Conservation (phyloP, 352 stramenopile species). For the Ochromonadaceae sp. region DNA sequence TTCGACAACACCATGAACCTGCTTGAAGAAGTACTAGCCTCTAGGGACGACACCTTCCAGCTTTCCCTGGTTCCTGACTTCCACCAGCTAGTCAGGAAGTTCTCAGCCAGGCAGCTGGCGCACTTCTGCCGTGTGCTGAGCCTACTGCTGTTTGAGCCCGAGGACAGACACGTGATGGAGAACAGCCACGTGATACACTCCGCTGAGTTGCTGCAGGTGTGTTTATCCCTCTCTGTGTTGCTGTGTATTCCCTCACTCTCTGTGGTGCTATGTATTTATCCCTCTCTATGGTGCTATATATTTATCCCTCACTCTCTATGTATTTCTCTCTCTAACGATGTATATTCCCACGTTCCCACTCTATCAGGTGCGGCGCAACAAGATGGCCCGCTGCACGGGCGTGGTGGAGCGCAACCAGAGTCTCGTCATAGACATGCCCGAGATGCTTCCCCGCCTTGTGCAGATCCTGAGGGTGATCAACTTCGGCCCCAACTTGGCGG, state of each 20-base stretch:
- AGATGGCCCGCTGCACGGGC: too few relatives aligned
- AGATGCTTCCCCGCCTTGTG: constrained; percentile 28
- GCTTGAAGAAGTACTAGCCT: constrained; percentile 76
- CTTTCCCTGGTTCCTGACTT: constrained; percentile 55
- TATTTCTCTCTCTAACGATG: not conserved
- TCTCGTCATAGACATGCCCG: constrained; percentile 27
- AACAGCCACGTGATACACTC: constrained; percentile 80
- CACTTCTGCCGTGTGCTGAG: constrained; percentile 88
- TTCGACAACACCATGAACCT: constrained; percentile 72
- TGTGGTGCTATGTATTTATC: constrained; percentile 44
- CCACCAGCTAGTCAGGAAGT: constrained; percentile 60
- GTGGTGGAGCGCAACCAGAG: too few relatives aligned
- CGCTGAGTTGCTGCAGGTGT: constrained; percentile 67
- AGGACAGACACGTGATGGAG: constrained; percentile 76
- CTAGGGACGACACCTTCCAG: constrained; percentile 47
- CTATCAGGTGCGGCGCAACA: too few relatives aligned
- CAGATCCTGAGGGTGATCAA: constrained; percentile 39
- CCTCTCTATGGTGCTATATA: constrained; percentile 29
- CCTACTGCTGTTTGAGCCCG: constrained; percentile 81
- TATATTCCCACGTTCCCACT: too few relatives aligned
- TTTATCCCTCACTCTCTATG: not conserved
- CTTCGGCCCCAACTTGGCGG: constrained; percentile 35
- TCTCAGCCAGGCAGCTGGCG: constrained; percentile 73
- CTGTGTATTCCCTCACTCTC: not conserved
- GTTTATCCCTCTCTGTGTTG: constrained; percentile 43